phyloP scores from a whole-genome alignment of 2,329 filamentous ascomycete genomes.

The Thermothelomyces thermophilus region DNA sequence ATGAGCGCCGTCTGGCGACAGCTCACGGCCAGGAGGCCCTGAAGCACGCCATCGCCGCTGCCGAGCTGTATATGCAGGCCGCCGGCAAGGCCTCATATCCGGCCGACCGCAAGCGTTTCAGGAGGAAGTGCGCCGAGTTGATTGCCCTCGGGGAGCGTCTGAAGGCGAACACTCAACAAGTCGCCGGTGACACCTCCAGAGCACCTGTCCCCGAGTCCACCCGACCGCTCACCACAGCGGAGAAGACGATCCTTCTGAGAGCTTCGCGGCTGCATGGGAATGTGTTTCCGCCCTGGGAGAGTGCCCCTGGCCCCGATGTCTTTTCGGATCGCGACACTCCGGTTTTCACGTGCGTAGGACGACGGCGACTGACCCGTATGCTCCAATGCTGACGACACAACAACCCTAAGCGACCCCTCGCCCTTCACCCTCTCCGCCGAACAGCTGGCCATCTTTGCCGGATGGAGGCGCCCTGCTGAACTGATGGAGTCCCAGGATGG shows the following conservation, averaged over 20 bases:
- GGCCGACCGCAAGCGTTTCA: conserved; percentile 60
- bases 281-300: conserved; percentile 80
- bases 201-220: conserved; percentile 29
- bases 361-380: neutral
- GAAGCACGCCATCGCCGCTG: conserved; percentile 66
- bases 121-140: conserved; percentile 61
- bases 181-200: conserved; percentile 14
- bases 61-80: conserved; percentile 76
- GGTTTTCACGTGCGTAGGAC: conserved; percentile 56
- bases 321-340: conserved; percentile 52
- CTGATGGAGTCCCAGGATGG: conserved; percentile 40
- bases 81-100: conserved; percentile 53
- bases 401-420: conserved; percentile 53
- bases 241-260: conserved; percentile 70
- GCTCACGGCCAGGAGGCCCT: conserved; percentile 59
- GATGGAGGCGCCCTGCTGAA: conserved; percentile 73
- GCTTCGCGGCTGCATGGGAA: conserved; percentile 76
- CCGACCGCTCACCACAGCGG: conserved; percentile 58
- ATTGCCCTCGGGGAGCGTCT: conserved; percentile 69
- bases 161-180: conserved; percentile 42
- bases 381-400: conserved; percentile 2
- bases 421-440: conserved; percentile 65
- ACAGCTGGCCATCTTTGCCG: conserved; percentile 70
- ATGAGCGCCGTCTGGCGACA: conserved; percentile 44
- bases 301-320: conserved; percentile 50